Percentiles rank a stretch among this genome's conserved stretches.
These are phyloP conservation scores for Strobilomyces dryophilus DNA, from an alignment of 768 basidiomycete species.

Conservation along the genomic window DNA sequence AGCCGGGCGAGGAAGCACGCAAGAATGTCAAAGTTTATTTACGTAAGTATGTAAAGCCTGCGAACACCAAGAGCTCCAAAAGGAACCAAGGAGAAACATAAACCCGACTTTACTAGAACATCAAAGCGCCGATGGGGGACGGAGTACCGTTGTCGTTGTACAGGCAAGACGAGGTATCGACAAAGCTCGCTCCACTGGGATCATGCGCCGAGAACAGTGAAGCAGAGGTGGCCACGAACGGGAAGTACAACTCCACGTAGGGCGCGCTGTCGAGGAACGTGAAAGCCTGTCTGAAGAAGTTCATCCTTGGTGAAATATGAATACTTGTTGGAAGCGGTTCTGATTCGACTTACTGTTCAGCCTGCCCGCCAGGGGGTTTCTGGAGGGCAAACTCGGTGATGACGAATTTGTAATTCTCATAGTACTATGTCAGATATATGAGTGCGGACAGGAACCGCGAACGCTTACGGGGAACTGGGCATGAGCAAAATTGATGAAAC, in stretches of 20 bases:
- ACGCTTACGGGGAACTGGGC: slow-evolving; percentile 25
- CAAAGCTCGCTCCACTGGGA: slow-evolving; percentile 3
- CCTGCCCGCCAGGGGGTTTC: slow-evolving; percentile 29
- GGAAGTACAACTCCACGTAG: slow-evolving; percentile 35
- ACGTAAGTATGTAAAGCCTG: no score
- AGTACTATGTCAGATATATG: slow-evolving; percentile 1
- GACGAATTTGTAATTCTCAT: slow-evolving; percentile 23
- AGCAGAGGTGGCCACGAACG: slow-evolving; percentile 34
- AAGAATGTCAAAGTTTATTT: background rate
- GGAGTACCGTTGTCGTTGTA: slow-evolving; percentile 28
- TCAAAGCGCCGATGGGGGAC: slow-evolving; percentile 24
- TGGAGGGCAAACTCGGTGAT: slow-evolving; percentile 33
- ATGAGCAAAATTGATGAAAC: slow-evolving; percentile 25
- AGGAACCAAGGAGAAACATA: background rate
- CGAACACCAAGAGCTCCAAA: background rate
- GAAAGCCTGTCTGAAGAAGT: slow-evolving; percentile 33
- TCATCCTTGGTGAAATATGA: slow-evolving; percentile 16
- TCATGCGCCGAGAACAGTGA: slow-evolving; percentile 21
- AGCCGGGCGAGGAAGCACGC: no score
- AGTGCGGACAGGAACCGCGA: no score
- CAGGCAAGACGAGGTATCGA: slow-evolving; percentile 32
- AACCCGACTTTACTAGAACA: slow-evolving; percentile 9
- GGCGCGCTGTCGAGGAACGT: slow-evolving; percentile 31
- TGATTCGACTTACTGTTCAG: slow-evolving; percentile 24
- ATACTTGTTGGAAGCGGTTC: background rate